A percentile compares a stretch with the other conserved stretches of the same genome.
Evolutionary conservation across 495 filamentous ascomycete species (phyloP).

Genomic region (Pseudomonodictys pantanalensis): DNA sequence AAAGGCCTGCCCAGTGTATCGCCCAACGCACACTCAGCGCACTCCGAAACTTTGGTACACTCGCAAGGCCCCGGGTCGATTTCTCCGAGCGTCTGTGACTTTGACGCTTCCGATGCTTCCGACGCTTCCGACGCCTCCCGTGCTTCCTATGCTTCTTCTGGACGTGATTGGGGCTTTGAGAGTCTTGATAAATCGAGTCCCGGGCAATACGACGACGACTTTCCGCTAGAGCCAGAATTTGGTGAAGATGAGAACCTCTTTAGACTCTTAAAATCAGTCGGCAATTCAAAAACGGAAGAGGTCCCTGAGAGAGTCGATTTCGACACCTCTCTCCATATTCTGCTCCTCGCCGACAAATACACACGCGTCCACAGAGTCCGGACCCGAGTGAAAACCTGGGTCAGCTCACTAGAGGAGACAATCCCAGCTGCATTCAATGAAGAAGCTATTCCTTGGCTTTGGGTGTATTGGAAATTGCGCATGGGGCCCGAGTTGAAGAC

Average conservation of each 20-base stretch:
- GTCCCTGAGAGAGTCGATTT: neutral
- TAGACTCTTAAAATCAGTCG: neutral
- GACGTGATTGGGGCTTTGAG: too few species aligned
- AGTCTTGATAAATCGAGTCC: too few species aligned
- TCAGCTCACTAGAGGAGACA: neutral
- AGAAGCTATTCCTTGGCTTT: neutral
- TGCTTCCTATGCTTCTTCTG: too few species aligned
- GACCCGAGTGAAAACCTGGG: neutral
- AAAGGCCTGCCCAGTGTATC: neutral
- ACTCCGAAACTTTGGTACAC: neutral
- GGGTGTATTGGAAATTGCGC: neutral
- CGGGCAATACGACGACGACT: too few species aligned
- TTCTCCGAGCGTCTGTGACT: too few species aligned
- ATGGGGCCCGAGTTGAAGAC: neutral
- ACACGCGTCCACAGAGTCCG: neutral
- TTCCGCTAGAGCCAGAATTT: neutral
- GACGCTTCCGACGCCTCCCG: too few species aligned
- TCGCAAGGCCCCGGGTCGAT: neutral
- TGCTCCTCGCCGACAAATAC: neutral
- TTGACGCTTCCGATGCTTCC: too few species aligned
- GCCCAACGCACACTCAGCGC: neutral
- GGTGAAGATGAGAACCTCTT: neutral
- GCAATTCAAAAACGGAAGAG: neutral
- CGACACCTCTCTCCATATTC: neutral
- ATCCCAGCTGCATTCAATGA: neutral